phyloP scores from a whole-genome alignment of 2,329 filamentous ascomycete species.

The Alternaria hordeiaustralica region DNA sequence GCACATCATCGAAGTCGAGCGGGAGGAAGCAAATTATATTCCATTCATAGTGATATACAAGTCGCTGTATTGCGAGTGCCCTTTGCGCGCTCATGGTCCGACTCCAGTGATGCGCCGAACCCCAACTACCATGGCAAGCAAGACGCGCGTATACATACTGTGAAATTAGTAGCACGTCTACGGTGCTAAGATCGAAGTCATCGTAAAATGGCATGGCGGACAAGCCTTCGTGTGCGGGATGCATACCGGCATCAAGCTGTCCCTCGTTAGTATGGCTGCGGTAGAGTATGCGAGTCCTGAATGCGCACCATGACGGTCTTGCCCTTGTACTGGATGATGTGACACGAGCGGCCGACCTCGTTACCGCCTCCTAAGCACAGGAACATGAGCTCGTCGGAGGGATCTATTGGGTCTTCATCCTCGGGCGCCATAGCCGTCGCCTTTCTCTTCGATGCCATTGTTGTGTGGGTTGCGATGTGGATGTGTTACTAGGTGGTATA shows the following conservation, averaged over 20 bases:
- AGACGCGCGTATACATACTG: conserved; percentile 75
- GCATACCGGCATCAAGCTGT: conserved; percentile 95
- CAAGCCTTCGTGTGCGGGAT: conserved; percentile 93
- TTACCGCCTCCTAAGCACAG: conserved; percentile 93
- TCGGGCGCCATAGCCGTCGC: conserved; percentile 77
- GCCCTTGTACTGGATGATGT: conserved; percentile 98
- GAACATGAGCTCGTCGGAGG: conserved; percentile 92
- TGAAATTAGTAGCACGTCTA: conserved; percentile 96
- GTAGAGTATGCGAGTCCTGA: neutral
- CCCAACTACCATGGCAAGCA: conserved; percentile 24
- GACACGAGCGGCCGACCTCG: conserved; percentile 95
- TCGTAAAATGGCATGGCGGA: conserved; percentile 96
- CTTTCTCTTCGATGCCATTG: conserved; percentile 94
- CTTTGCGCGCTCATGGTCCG: conserved; percentile 28
- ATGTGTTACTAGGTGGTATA: neutral
- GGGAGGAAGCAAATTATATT: conserved; percentile 48
- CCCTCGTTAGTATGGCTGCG: conserved; percentile 27
- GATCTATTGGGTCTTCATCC: conserved; percentile 87
- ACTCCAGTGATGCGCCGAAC: conserved; percentile 44
- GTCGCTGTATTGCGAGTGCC: conserved; percentile 28
- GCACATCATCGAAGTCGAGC: conserved; percentile 47
- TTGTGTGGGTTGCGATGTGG: neutral
- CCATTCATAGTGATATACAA: conserved; percentile 51
- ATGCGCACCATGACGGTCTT: conserved; percentile 93
- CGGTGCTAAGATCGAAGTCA: conserved; percentile 95